Evolutionary conservation across 2,329 filamentous ascomycete genomes (phyloP).

Genomic region (Pseudogymnoascus verrucosus): DNA sequence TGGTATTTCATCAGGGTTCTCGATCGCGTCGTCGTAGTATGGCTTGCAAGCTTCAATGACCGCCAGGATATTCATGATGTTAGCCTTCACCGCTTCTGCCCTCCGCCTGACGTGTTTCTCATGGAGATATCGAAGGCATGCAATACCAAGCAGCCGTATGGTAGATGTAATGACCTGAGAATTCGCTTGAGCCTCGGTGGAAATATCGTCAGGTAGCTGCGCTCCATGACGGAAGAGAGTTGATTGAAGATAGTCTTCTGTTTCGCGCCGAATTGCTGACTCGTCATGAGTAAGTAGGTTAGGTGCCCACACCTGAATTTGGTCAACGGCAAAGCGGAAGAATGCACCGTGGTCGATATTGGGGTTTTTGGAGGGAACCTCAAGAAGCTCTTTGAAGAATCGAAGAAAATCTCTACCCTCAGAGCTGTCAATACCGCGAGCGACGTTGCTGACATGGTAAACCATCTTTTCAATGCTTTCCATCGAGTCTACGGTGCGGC

Average conservation of each 20-base stretch:
- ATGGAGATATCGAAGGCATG: conserved; percentile 25
- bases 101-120: conserved; percentile 23
- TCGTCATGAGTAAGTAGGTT: conserved; percentile 44
- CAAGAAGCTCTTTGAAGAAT: conserved; percentile 26
- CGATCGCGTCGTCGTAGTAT: conserved; percentile 21
- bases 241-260: conserved; percentile 34
- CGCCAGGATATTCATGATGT: conserved; percentile 20
- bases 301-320: conserved; percentile 42
- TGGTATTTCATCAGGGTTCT: conserved; percentile 14
- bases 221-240: conserved; percentile 31
- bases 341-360: conserved; percentile 31
- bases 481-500: conserved; percentile 21
- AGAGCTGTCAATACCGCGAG: conserved; percentile 20
- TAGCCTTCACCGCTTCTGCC: conserved; percentile 22
- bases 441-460: conserved; percentile 18
- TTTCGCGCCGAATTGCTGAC: conserved; percentile 34
- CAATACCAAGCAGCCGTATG: conserved; percentile 21
- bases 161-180: conserved; percentile 13
- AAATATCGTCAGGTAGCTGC: neutral
- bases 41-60: conserved; percentile 20
- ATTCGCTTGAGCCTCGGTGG: conserved; percentile 20
- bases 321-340: conserved; percentile 32
- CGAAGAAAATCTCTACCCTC: conserved; percentile 26
- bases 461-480: conserved; percentile 18
- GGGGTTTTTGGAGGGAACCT: conserved; percentile 12